A percentile compares a stretch with the other conserved stretches of the same genome.
Conservation (phyloP, 495 filamentous ascomycete genomes). For the Penicillium maclennaniae region DNA sequence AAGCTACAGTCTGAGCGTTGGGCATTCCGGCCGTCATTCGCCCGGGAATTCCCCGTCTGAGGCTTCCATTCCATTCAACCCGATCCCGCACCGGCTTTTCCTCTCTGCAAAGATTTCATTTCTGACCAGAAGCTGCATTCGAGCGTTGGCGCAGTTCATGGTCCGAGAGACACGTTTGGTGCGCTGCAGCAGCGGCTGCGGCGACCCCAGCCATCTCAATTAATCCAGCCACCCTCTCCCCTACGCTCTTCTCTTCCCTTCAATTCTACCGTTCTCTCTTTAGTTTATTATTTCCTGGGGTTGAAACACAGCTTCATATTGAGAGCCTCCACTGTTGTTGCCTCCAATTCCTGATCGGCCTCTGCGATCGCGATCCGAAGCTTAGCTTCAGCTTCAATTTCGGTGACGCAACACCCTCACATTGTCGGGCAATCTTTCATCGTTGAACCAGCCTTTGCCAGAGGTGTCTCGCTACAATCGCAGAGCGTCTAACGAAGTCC, state of each 20-base stretch:
- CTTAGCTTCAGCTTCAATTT: constrained; percentile 6
- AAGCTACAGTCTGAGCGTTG: neutral
- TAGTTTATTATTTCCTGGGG: constrained; percentile 5
- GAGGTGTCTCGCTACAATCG: constrained; percentile 41
- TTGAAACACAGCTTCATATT: constrained; percentile 3
- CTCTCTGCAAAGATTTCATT: constrained; percentile 1
- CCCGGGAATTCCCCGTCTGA: constrained; percentile 1
- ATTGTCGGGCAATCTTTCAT: constrained; percentile 32
- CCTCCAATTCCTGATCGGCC: neutral
- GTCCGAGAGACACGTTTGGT: constrained; percentile 24
- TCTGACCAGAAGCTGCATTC: constrained; percentile 1
- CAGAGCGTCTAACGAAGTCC: constrained; percentile 51
- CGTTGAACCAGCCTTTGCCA: constrained; percentile 22
- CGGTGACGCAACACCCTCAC: constrained; percentile 22
- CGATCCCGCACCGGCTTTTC: neutral
- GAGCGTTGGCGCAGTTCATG: constrained; percentile 17
- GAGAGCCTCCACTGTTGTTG: constrained; percentile 4
- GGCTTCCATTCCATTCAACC: constrained; percentile 2
- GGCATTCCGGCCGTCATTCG: constrained; percentile 10
- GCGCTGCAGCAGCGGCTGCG: constrained; percentile 24
- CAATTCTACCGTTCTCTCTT: neutral
- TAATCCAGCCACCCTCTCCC: constrained; percentile 29
- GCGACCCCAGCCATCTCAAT: constrained; percentile 31
- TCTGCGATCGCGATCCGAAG: constrained; percentile 15
- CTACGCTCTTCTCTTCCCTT: constrained; percentile 5